These are phyloP conservation scores for Draba incana DNA, from an alignment of 345 rosid genomes.

Conservation along the genomic window DNA sequence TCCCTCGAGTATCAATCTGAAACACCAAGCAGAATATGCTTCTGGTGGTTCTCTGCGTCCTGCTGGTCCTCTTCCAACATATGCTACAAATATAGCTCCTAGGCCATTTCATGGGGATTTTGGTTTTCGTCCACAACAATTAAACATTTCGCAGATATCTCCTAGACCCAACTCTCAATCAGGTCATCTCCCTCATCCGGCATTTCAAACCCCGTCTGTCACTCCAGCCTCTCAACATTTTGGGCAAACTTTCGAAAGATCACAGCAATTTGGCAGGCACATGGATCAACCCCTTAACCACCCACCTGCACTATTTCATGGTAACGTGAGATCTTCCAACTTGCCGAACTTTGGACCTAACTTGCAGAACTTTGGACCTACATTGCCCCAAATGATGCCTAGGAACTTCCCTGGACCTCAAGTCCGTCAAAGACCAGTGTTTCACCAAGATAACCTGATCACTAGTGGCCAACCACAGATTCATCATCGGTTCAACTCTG, in stretches of 20 bases:
- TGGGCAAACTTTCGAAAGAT: slow-evolving; percentile 50
- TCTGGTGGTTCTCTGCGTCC: slow-evolving; percentile 43
- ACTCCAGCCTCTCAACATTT: slow-evolving; percentile 50
- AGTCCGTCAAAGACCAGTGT: slow-evolving; percentile 52
- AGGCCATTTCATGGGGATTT: slow-evolving; percentile 59
- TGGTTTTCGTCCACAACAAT: slow-evolving; percentile 57
- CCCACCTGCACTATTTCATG: slow-evolving; percentile 35
- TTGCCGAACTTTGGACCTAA: slow-evolving; percentile 50
- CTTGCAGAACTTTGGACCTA: slow-evolving; percentile 49
- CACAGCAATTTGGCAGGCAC: slow-evolving; percentile 50
- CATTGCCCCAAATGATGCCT: slow-evolving; percentile 48
- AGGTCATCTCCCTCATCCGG: slow-evolving; percentile 43
- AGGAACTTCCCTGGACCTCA: slow-evolving; percentile 53
- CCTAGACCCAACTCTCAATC: slow-evolving; percentile 51
- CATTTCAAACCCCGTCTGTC: slow-evolving; percentile 47
- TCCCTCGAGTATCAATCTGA: slow-evolving; percentile 40
- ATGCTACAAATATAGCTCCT: slow-evolving; percentile 41
- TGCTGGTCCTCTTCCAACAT: slow-evolving; percentile 44
- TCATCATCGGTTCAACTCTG: slow-evolving; percentile 45
- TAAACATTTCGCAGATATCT: slow-evolving; percentile 45
- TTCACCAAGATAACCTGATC: slow-evolving; percentile 45
- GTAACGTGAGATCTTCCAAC: slow-evolving; percentile 47
- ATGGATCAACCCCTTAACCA: slow-evolving; percentile 48
- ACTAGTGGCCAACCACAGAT: slow-evolving; percentile 45
- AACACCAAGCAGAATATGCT: slow-evolving; percentile 44